Evolutionary conservation across 257 asterid genomes (phyloP), one percentile per base, ranked within the genome.

Genomic region (Misopates orontium): DNA sequence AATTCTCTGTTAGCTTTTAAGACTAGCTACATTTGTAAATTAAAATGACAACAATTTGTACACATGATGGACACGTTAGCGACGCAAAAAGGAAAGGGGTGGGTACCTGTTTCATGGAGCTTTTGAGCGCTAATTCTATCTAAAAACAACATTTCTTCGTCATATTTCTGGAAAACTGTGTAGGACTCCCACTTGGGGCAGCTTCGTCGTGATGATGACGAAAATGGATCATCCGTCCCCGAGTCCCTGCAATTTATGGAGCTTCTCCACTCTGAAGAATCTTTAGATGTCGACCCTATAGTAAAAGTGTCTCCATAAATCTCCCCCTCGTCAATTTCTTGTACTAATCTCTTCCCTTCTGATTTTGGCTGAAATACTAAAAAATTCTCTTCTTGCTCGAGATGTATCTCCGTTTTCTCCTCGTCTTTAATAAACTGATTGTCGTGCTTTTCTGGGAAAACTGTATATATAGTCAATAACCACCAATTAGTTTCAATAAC

Each of bases 151-250:
- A 91, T 91, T 71, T 91, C 98, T 60, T 91, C 98, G 20, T 91
- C 96, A 62, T 91, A 91, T 67, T 91, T 91, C 14, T 89, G 98
- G 78, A 89, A 91, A 9, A 91, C 83, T 0, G 96, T 75, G 79
- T 91, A 91, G 42, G 98, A 91, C 54, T 91, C 98, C 98, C 98
- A 91, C 22, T 89, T 87, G 40, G 98, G 98, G 53, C 96, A 91
- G 68, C 98, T 91, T 56, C 98, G 60, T 41, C 98, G 60, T 3
- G 98, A 91, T 13, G 98, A 91, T 1, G 95, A 85, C 0, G 96
- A 89, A 56, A 87, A 91, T 0, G 95, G 95, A 60, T 92, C 98
- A 0, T 92, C 98, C 9, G 92, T 84, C 14, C 86, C 82, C 0
- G 90, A 85, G 47, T 84, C 87, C 16, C 75, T 55, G 50, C 80